Percentiles rank a stretch among this genome's conserved stretches.
Conservation (phyloP, 495 filamentous ascomycete species). For the Penicillium goetzii region DNA sequence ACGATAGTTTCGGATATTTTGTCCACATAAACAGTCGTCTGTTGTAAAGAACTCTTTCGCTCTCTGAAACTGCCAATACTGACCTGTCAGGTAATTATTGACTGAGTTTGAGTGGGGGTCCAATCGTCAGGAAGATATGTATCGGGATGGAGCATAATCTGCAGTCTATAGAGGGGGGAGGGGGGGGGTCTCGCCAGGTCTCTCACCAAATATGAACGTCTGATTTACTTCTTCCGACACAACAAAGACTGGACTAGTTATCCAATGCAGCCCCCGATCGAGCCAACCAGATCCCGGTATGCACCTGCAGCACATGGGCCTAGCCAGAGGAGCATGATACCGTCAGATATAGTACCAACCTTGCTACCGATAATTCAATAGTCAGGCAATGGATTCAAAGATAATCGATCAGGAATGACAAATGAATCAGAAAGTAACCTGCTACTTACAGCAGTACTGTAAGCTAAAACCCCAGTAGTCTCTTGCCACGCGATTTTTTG, state of each 20-base stretch:
- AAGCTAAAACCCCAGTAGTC: background rate
- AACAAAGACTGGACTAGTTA: background rate
- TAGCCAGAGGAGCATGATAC: conserved; percentile 10
- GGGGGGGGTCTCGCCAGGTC: background rate
- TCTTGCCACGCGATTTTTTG: conserved; percentile 15
- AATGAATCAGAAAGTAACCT: background rate
- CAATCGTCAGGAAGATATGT: background rate
- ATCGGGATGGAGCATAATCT: background rate
- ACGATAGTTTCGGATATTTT: conserved; percentile 11
- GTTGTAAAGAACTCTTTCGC: background rate
- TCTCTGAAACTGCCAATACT: background rate
- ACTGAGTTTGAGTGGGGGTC: background rate
- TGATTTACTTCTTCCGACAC: background rate
- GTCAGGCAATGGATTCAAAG: background rate
- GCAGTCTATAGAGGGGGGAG: background rate
- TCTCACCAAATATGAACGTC: background rate
- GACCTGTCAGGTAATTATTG: background rate
- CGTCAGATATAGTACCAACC: background rate
- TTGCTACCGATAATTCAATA: background rate
- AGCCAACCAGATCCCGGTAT: background rate
- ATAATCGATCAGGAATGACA: background rate
- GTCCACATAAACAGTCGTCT: background rate
- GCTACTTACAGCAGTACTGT: background rate
- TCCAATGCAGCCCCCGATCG: background rate
- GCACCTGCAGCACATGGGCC: conserved; percentile 11